Percentiles rank a stretch among this genome's conserved stretches.
Conservation (phyloP, 176 grass and related monocot species). For the Echinochloa phyllopogon region DNA sequence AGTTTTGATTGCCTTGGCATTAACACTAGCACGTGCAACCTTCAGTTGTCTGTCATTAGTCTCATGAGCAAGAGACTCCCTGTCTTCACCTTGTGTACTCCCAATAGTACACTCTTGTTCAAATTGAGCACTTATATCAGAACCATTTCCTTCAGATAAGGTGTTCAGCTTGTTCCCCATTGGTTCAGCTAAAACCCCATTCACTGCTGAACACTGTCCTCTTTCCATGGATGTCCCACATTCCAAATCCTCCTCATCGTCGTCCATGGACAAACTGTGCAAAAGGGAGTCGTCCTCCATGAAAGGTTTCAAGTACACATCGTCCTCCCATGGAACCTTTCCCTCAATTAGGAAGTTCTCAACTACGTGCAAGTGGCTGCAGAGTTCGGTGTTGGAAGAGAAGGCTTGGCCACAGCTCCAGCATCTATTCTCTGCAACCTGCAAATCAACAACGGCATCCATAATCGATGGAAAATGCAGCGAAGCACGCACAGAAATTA, state of each 20-base stretch:
- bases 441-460: slow-evolving; percentile 21
- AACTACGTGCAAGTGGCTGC: slow-evolving; percentile 45
- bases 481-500: slow-evolving; percentile 5
- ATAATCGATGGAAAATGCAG: background rate
- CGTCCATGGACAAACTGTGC: slow-evolving; percentile 68
- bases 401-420: slow-evolving; percentile 69
- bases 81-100: slow-evolving; percentile 1
- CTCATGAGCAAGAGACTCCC: slow-evolving; percentile 28
- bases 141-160: slow-evolving; percentile 13
- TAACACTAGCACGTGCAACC: slow-evolving; percentile 55
- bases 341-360: slow-evolving; percentile 43
- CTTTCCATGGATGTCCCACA: slow-evolving; percentile 42
- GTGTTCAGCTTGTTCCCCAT: slow-evolving; percentile 8
- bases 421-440: slow-evolving; percentile 79
- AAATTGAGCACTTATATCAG: slow-evolving; percentile 38
- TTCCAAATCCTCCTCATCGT: slow-evolving; percentile 60
- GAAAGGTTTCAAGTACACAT: slow-evolving; percentile 81
- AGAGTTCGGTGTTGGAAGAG: slow-evolving; percentile 45
- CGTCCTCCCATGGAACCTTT: slow-evolving; percentile 70
- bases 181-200: slow-evolving; percentile 35
- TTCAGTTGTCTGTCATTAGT: slow-evolving; percentile 61
- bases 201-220: slow-evolving; percentile 37
- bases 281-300: slow-evolving; percentile 80
- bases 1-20: slow-evolving; percentile 66
- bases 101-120: slow-evolving; percentile 34